Evolutionary conservation across 2,329 filamentous ascomycete species (phyloP).

Genomic region (Aspergillus ochraceus): DNA sequence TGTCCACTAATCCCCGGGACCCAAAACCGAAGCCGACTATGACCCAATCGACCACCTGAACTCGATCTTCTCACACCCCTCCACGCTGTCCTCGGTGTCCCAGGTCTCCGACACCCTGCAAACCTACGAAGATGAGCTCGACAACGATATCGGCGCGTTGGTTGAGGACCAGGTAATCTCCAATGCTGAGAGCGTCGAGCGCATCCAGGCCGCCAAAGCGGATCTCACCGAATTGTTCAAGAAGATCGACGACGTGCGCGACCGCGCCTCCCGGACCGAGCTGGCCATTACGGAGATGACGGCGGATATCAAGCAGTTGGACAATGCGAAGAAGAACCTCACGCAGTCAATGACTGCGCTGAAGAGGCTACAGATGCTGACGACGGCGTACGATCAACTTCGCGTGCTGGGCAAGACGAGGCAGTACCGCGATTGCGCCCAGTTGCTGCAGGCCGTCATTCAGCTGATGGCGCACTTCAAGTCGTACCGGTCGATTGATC

Average conservation of each 20-base stretch:
- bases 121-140: conserved; percentile 77
- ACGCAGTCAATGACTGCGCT: conserved; percentile 97
- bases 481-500: conserved; percentile 94
- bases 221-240: conserved; percentile 88
- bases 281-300: conserved; percentile 98
- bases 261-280: conserved; percentile 87
- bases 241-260: conserved; percentile 91
- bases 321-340: conserved; percentile 94
- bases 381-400: conserved; percentile 97
- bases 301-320: conserved; percentile 94
- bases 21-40: conserved; percentile 66
- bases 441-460: conserved; percentile 88
- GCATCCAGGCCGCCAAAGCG: conserved; percentile 86
- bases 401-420: conserved; percentile 77
- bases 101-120: conserved; percentile 73
- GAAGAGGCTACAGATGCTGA: conserved; percentile 97
- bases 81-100: conserved; percentile 74
- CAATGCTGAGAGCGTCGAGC: conserved; percentile 81
- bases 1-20: conserved; percentile 5
- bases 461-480: conserved; percentile 99
- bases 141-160: conserved; percentile 71
- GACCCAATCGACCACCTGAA: conserved; percentile 93
- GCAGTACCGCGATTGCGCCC: conserved; percentile 93
- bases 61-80: conserved; percentile 86
- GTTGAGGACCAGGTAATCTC: conserved; percentile 76